Base-by-base conservation (phyloP, 495 filamentous ascomycete genomes). In the Wilcoxina mikolae region DNA sequence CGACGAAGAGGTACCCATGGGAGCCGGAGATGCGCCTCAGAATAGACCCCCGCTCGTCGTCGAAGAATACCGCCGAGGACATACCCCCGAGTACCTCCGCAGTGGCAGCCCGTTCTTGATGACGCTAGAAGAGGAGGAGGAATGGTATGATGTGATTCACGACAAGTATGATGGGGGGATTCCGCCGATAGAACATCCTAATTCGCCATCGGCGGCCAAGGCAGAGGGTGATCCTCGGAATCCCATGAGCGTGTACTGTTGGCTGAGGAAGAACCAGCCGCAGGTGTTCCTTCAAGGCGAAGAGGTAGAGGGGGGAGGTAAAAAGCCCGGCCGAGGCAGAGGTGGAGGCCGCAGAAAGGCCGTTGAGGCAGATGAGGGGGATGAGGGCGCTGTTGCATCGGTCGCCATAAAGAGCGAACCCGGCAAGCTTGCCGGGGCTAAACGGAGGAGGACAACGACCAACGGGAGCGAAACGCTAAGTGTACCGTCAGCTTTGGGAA, bases 181-280 rank as follows among this genome's bases (percentile, higher is more conserved):
- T 56, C 70, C 71, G 15, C 41, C 60, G 31, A 69, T 71, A 42
- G 61, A 69, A 15, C 61, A 53, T 41, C 69, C 65, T 35, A 67
- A 64, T 49, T 64, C 61, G 3, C 61, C 61, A 3, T 53, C 25
- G 22, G 47, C 38, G 22, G 53, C 51, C 2, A 62, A 62, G 31
- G 62, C 60, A 20, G 83, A 88, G 51, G 74, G 79, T 35, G 73
- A 76, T 17, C 68, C 87, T 3, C 77, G 78, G 26, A 95, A 94
- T 61, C 86, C 84, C 0, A 80, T 84, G 33, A 87, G 82, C 24
- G 85, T 93, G 1, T 86, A 88, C 71, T 91, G 90, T 67, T 95
- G 89, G 89, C 71, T 95, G 22, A 78, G 85, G 29, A 78, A 80
- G 54, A 78, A 93, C 62, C 83, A 87, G 53, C 87, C 87, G 0